A percentile compares a stretch with the other conserved stretches of the same genome.
phyloP scores from a whole-genome alignment of 2,329 filamentous ascomycete species.

The Fusarium humuli region DNA sequence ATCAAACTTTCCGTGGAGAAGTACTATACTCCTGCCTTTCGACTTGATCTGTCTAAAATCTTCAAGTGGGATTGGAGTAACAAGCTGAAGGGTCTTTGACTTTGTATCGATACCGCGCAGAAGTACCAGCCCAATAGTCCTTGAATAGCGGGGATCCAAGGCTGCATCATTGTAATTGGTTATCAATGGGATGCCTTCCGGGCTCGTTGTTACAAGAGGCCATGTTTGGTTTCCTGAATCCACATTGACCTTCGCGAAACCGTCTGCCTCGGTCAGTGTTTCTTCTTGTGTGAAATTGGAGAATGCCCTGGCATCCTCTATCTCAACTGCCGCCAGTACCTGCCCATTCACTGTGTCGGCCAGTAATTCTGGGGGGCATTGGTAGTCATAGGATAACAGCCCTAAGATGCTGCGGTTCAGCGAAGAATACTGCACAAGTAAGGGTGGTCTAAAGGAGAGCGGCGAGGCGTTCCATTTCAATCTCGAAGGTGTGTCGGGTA shows the following conservation, averaged over 20 bases:
- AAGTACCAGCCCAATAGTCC: slow-evolving; percentile 72
- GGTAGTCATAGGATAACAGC: slow-evolving; percentile 75
- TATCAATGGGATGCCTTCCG: slow-evolving; percentile 72
- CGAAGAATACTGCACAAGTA: slow-evolving; percentile 70
- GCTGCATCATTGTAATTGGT: slow-evolving; percentile 63
- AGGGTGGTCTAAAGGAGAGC: slow-evolving; percentile 68
- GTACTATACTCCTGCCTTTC: slow-evolving; percentile 64
- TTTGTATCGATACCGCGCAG: slow-evolving; percentile 75
- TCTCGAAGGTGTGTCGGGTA: not conserved
- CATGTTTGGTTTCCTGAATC: not conserved
- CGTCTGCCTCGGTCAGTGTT: slow-evolving; percentile 2
- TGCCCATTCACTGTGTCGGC: slow-evolving; percentile 76
- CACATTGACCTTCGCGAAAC: slow-evolving; percentile 33
- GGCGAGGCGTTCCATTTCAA: slow-evolving; percentile 65
- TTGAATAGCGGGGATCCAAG: slow-evolving; percentile 70
- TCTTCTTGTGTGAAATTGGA: slow-evolving; percentile 43
- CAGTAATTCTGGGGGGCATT: slow-evolving; percentile 68
- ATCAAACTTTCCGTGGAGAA: slow-evolving; percentile 77
- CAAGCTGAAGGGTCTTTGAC: slow-evolving; percentile 67
- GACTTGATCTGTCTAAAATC: slow-evolving; percentile 56
- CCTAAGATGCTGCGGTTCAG: slow-evolving; percentile 67
- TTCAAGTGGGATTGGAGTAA: slow-evolving; percentile 67
- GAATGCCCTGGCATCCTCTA: slow-evolving; percentile 67
- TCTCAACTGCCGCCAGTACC: slow-evolving; percentile 73
- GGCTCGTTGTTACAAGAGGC: slow-evolving; percentile 41